Percentiles rank a stretch among this genome's conserved stretches.
phyloP scores from a whole-genome alignment of 768 basidiomycete genomes.

The Russula emetica region DNA sequence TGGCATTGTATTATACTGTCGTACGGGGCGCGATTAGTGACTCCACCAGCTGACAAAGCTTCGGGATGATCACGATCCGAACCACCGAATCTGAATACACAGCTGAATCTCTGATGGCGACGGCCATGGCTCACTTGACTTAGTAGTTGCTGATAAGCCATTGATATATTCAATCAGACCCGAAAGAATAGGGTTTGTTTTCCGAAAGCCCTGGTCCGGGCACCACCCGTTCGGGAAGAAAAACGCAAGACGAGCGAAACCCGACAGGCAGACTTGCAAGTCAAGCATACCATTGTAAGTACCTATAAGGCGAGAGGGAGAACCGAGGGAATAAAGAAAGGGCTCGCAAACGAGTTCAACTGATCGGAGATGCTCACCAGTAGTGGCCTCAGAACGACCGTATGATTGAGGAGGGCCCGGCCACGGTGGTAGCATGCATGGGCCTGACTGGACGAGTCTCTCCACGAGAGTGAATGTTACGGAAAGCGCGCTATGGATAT shows the following conservation, averaged over 20 bases:
- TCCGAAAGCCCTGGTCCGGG: not conserved
- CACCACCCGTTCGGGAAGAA: no score
- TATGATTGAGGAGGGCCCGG: not conserved
- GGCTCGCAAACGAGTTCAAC: not conserved
- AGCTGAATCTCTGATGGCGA: not conserved
- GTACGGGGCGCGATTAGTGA: not conserved
- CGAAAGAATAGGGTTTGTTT: not conserved
- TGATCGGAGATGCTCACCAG: not conserved
- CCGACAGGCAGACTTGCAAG: no score
- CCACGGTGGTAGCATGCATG: not conserved
- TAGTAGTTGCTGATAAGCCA: not conserved
- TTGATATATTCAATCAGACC: not conserved
- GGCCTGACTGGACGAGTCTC: not conserved
- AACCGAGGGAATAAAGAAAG: no score
- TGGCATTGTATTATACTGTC: not conserved
- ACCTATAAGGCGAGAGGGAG: no score
- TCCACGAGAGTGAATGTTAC: not conserved
- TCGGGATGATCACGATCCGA: not conserved
- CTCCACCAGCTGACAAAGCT: slow-evolving; percentile 3
- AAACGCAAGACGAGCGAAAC: no score
- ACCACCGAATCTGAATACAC: no score
- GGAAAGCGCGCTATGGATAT: not conserved
- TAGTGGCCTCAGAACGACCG: no score
- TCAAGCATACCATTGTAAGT: no score
- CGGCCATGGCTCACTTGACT: not conserved